These are phyloP conservation scores for Gastrolobium bilobum DNA, from an alignment of 306 rosid species.

Conservation along the genomic window DNA sequence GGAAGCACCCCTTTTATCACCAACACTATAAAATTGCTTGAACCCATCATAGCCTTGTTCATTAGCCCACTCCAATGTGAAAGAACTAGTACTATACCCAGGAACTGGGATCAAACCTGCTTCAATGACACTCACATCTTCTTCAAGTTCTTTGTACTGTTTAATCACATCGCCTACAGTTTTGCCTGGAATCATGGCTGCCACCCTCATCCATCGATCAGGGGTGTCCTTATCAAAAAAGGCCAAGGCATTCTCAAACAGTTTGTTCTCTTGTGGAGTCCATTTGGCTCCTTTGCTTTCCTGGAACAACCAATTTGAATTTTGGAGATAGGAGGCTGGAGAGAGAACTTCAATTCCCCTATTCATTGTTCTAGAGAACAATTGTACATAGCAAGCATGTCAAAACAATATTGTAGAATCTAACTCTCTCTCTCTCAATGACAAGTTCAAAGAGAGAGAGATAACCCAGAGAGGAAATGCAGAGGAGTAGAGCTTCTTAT, in stretches of 20 bases:
- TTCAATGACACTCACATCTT: slow-evolving; percentile 87
- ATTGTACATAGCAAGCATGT: slow-evolving; percentile 46
- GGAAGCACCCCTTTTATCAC: slow-evolving; percentile 68
- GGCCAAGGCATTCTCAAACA: slow-evolving; percentile 89
- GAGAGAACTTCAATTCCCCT: slow-evolving; percentile 70
- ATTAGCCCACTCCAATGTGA: slow-evolving; percentile 77
- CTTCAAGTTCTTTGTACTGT: slow-evolving; percentile 86
- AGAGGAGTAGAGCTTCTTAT: slow-evolving; percentile 52
- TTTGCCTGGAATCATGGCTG: slow-evolving; percentile 83
- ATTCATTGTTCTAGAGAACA: slow-evolving; percentile 57
- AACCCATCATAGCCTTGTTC: slow-evolving; percentile 70
- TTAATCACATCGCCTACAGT: slow-evolving; percentile 88
- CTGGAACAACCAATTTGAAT: slow-evolving; percentile 82
- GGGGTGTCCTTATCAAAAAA: slow-evolving; percentile 75
- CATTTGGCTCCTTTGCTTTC: slow-evolving; percentile 78
- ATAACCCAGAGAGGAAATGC: slow-evolving; percentile 57
- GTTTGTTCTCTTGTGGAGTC: slow-evolving; percentile 86
- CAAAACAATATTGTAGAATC: neutral
- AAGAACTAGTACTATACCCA: slow-evolving; percentile 65
- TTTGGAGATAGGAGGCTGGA: slow-evolving; percentile 71
- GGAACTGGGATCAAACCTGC: slow-evolving; percentile 85
- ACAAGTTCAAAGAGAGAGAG: slow-evolving; percentile 61
- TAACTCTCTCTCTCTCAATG: slow-evolving; percentile 49
- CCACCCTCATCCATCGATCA: slow-evolving; percentile 84
- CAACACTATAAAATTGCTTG: slow-evolving; percentile 66